Evolutionary conservation across 2,329 filamentous ascomycete genomes (phyloP).

Genomic region (Metarhizium sp.): DNA sequence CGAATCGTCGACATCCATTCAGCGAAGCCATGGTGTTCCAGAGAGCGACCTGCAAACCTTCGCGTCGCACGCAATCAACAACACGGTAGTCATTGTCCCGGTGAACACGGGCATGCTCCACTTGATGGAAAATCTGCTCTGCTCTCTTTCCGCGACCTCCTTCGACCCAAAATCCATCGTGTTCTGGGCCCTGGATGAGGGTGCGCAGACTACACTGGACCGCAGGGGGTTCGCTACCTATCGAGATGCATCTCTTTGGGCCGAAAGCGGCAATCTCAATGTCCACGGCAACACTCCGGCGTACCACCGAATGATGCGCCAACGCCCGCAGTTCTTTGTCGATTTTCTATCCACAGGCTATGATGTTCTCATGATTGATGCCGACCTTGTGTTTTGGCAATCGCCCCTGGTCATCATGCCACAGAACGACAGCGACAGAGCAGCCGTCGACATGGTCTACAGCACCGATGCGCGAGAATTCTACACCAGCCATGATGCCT

Average conservation of each 20-base stretch:
- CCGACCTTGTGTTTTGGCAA: constrained; percentile 1
- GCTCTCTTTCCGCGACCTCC: neutral
- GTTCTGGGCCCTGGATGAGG: constrained; percentile 2
- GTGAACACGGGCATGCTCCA: constrained; percentile 2
- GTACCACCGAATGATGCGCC: constrained; percentile 1
- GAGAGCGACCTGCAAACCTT: neutral
- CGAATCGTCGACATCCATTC: neutral
- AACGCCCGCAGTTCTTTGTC: constrained; percentile 1
- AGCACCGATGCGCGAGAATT: constrained; percentile 3
- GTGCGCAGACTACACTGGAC: neutral
- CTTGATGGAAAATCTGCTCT: neutral
- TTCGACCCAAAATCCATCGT: neutral
- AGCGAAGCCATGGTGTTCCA: neutral
- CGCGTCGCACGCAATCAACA: neutral
- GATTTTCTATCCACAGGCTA: neutral
- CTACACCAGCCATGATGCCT: constrained; percentile 1
- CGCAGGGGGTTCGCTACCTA: neutral
- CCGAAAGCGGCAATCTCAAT: neutral
- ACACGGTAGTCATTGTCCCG: constrained; percentile 2
- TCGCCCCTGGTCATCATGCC: neutral
- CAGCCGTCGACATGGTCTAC: constrained; percentile 1
- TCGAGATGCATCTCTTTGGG: neutral
- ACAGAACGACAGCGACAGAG: neutral
- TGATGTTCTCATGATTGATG: constrained; percentile 1
- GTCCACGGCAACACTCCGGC: neutral